phyloP scores from a whole-genome alignment of 768 basidiomycete species.

The Amanita molliuscula region DNA sequence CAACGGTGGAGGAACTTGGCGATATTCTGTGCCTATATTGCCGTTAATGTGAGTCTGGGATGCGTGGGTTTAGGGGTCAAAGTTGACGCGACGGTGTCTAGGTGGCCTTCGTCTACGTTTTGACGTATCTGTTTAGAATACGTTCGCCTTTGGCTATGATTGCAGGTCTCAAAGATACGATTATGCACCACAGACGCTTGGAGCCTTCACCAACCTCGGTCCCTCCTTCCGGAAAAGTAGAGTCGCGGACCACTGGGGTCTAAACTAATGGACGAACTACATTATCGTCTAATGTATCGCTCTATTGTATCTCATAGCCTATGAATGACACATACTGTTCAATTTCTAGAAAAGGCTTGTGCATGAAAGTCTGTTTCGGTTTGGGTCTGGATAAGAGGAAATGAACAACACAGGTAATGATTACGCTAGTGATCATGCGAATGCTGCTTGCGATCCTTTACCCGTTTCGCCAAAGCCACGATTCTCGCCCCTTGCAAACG shows the following conservation, averaged over 20 bases:
- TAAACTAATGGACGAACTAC: not conserved
- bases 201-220: no score
- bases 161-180: conserved; percentile 1
- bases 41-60: conserved; percentile 28
- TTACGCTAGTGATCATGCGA: conserved; percentile 20
- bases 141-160: conserved; percentile 14
- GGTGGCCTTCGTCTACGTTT: conserved; percentile 33
- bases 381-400: not conserved
- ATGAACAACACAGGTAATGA: not conserved
- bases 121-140: conserved; percentile 52
- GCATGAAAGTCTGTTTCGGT: not conserved
- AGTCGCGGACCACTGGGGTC: not conserved
- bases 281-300: not conserved
- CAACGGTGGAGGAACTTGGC: conserved; percentile 43
- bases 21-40: conserved; percentile 36
- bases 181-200: conserved; percentile 5
- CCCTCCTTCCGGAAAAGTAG: not conserved
- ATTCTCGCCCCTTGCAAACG: conserved; percentile 72
- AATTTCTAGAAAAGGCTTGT: no score
- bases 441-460: conserved; percentile 35
- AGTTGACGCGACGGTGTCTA: conserved; percentile 12
- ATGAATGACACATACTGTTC: not conserved
- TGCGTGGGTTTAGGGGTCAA: not conserved
- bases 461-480: conserved; percentile 42
- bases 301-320: not conserved